Conservation (phyloP, 805 yeast species). For the Starmerella stigmatis region DNA sequence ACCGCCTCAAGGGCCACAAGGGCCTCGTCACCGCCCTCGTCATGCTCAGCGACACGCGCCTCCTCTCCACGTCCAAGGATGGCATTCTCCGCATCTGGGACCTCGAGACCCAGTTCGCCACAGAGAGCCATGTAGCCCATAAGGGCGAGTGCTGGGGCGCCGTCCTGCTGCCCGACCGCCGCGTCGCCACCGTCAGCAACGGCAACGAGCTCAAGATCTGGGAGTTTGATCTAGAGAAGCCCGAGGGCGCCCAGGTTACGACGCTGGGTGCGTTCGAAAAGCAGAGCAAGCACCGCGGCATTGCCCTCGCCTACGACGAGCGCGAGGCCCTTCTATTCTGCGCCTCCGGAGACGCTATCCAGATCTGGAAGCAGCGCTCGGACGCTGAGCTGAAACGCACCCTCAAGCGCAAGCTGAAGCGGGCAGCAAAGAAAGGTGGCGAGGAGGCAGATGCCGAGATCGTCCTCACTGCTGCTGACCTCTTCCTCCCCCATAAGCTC, state of each 20-base stretch:
- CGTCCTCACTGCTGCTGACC: slow-evolving; percentile 25
- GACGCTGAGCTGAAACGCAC: slow-evolving; percentile 72
- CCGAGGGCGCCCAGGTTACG: slow-evolving; percentile 43
- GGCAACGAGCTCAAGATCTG: slow-evolving; percentile 79
- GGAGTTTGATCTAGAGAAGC: slow-evolving; percentile 49
- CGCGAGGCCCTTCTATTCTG: slow-evolving; percentile 10
- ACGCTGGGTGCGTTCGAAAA: slow-evolving; percentile 63
- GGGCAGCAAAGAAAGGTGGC: slow-evolving; percentile 58
- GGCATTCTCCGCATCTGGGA: slow-evolving; percentile 94
- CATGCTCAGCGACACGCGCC: slow-evolving; percentile 49
- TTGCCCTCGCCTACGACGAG: slow-evolving; percentile 9
- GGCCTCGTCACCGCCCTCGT: slow-evolving; percentile 73
- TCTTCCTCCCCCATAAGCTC: slow-evolving; percentile 58
- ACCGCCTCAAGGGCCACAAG: slow-evolving; percentile 78
- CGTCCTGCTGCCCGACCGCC: slow-evolving; percentile 32
- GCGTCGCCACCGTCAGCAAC: slow-evolving; percentile 59
- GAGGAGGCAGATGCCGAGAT: slow-evolving; percentile 27
- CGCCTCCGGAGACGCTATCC: slow-evolving; percentile 74
- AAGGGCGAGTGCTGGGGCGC: slow-evolving; percentile 84
- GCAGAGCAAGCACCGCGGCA: slow-evolving; percentile 32
- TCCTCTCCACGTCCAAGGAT: slow-evolving; percentile 73
- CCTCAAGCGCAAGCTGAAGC: slow-evolving; percentile 60
- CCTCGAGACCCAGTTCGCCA: slow-evolving; percentile 72
- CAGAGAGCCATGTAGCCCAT: slow-evolving; percentile 91
- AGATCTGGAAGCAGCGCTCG: slow-evolving; percentile 65